Evolutionary conservation across 2,329 filamentous ascomycete species (phyloP).

Genomic region (Aspergillus brunneoviolaceus): DNA sequence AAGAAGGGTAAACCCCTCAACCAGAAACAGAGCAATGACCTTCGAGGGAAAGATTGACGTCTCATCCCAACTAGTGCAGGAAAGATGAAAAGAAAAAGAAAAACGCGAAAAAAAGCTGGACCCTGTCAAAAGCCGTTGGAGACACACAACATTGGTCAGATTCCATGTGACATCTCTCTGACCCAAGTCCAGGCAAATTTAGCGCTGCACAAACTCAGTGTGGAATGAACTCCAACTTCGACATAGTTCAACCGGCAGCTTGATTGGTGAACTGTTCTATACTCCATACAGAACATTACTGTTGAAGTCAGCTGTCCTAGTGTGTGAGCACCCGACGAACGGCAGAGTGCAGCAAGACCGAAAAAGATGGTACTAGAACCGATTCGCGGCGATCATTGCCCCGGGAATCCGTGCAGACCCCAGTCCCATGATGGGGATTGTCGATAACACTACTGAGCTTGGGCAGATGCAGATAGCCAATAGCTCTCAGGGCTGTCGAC

Average conservation of each 20-base stretch:
- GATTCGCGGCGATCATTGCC: conserved; percentile 34
- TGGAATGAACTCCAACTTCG: conserved; percentile 20
- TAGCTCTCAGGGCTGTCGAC: conserved; percentile 13
- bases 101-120: conserved; percentile 8
- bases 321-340: conserved; percentile 33
- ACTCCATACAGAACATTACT: conserved; percentile 24
- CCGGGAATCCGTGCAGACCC: conserved; percentile 36
- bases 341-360: conserved; percentile 34
- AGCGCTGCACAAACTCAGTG: conserved; percentile 27
- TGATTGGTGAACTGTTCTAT: conserved; percentile 21
- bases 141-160: conserved; percentile 30
- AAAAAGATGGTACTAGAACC: conserved; percentile 37
- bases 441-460: conserved; percentile 32
- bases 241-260: conserved; percentile 16
- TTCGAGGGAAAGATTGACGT: conserved; percentile 25
- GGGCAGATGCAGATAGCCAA: conserved; percentile 27
- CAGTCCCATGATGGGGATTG: conserved; percentile 31
- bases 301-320: conserved; percentile 33
- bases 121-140: conserved; percentile 21
- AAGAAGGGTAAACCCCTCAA: neutral
- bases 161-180: conserved; percentile 31
- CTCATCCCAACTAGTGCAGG: conserved; percentile 20
- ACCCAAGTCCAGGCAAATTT: conserved; percentile 22
- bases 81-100: neutral
- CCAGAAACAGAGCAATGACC: conserved; percentile 15